A percentile compares a stretch with the other conserved stretches of the same genome.
phyloP scores from a whole-genome alignment of 1,139 yeast genomes.

The Suhomyces chickasaworum region DNA sequence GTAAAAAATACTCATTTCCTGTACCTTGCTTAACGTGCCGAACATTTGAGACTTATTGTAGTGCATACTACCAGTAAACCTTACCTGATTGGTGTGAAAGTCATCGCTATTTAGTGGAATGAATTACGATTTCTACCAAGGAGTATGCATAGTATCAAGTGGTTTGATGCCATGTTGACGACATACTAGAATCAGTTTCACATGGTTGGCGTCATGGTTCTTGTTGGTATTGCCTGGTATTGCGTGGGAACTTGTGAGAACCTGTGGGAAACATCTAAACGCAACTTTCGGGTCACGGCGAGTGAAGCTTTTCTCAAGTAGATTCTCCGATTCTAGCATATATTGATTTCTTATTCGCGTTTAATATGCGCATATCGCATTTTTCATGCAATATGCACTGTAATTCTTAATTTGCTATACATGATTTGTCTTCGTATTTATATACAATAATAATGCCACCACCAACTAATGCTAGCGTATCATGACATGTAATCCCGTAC shows the following conservation, averaged over 20 bases:
- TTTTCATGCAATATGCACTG: constrained; percentile 1
- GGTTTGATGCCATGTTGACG: too few species aligned
- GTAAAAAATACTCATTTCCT: constrained; percentile 3
- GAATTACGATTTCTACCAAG: background rate
- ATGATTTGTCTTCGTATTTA: background rate
- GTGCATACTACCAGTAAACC: background rate
- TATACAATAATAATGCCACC: background rate
- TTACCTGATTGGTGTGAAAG: background rate
- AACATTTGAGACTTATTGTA: constrained; percentile 1
- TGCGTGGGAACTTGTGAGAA: too few species aligned
- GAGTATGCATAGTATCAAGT: too few species aligned
- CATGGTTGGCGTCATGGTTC: background rate
- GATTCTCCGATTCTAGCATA: constrained; percentile 1
- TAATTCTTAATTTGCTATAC: background rate
- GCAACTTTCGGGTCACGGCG: background rate
- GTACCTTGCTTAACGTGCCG: constrained; percentile 13
- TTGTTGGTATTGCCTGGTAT: too few species aligned
- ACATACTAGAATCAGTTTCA: background rate
- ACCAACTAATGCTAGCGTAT: background rate
- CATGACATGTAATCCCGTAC: background rate
- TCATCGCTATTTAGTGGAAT: background rate
- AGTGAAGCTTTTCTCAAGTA: constrained; percentile 1
- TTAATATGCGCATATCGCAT: background rate
- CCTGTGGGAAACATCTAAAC: too few species aligned
- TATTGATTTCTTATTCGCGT: background rate